Base-by-base conservation (phyloP, 352 stramenopile species). In the Thalassiosira ordinaria region DNA sequence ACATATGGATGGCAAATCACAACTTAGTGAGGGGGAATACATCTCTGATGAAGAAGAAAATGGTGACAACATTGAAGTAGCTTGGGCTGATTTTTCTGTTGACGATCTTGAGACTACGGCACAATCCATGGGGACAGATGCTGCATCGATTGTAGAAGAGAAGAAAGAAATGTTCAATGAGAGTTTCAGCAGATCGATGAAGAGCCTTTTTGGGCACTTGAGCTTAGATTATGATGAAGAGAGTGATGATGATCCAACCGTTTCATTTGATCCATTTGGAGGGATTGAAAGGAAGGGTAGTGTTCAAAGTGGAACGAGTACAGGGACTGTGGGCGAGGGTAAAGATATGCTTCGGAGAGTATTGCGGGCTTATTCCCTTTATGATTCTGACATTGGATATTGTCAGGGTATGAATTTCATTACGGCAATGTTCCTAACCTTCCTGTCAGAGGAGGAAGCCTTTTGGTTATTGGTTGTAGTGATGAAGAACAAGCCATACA, bases 321-420 rank as follows among this genome's bases (percentile, higher is more conserved):
- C n/a, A n/a, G n/a, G n/a, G n/a, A n/a, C n/a, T n/a, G n/a, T n/a
- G n/a, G 61, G 61, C 20, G 37, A 66, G 33, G 96, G 96, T n/a
- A 95, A 98, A 71, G 92, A 88, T 29, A 91, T 94, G n/a, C 85
- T 98, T 26, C 93, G 96, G 71, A 95, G 97, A 46, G 94, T 98
- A 1, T 85, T 98, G 24, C 91, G 95, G 33, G 96, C 96, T 1
- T 98, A 98, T 82, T 97, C 94, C 53, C 83, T 97, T 0, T 96
- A 98, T 65, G 96, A 98, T 71, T 88, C 84, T 9, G 82, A 94
- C 60, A 81, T 95, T n/a, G 87, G 91, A 13, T 96, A 96, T 69
- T 95, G 90, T 65, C 93, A 97, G 73, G 93, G 93, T 8, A 96
- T 97, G 91, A 96, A 96, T 70, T 95, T 95, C 63, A 90, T 96